Evolutionary conservation across 2,329 filamentous ascomycete genomes (phyloP).

Genomic region (Aaosphaeria pasadenensis): DNA sequence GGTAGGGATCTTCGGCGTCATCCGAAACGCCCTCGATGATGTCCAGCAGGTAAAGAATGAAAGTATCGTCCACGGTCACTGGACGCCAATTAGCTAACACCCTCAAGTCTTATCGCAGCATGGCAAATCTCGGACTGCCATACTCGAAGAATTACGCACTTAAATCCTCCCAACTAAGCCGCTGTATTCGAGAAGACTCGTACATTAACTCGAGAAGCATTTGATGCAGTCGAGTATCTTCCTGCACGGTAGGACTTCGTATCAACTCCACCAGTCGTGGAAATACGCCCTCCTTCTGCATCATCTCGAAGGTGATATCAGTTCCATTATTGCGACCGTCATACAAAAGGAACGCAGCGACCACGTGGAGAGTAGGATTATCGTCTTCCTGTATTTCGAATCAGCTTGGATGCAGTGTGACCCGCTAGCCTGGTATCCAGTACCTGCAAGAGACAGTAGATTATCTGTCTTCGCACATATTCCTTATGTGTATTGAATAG

Average conservation of each 20-base stretch:
- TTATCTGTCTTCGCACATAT: conserved; percentile 89
- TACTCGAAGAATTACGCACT: conserved; percentile 49
- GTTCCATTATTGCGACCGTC: conserved; percentile 77
- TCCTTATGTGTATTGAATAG: conserved; percentile 73
- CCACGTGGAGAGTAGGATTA: conserved; percentile 71
- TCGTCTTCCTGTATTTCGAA: conserved; percentile 70
- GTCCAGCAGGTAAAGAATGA: conserved; percentile 78
- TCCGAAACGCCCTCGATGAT: conserved; percentile 85
- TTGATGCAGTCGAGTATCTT: conserved; percentile 71
- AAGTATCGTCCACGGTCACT: conserved; percentile 68
- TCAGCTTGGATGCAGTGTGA: conserved; percentile 11
- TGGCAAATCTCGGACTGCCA: conserved; percentile 1
- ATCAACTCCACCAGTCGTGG: conserved; percentile 79
- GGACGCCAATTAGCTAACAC: conserved; percentile 1
- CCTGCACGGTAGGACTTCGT: conserved; percentile 57
- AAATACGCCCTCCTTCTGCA: conserved; percentile 85
- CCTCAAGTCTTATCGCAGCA: too few relatives aligned
- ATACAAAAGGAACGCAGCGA: conserved; percentile 79
- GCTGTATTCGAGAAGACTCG: conserved; percentile 93
- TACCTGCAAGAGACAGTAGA: conserved; percentile 79
- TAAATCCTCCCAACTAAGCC: conserved; percentile 73
- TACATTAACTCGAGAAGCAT: conserved; percentile 86
- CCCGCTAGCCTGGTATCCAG: conserved; percentile 3
- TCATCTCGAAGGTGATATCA: conserved; percentile 76
- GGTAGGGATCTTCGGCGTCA: conserved; percentile 88